Base-by-base conservation (phyloP, 208 protist species). In the Angomonas desouzai region DNA sequence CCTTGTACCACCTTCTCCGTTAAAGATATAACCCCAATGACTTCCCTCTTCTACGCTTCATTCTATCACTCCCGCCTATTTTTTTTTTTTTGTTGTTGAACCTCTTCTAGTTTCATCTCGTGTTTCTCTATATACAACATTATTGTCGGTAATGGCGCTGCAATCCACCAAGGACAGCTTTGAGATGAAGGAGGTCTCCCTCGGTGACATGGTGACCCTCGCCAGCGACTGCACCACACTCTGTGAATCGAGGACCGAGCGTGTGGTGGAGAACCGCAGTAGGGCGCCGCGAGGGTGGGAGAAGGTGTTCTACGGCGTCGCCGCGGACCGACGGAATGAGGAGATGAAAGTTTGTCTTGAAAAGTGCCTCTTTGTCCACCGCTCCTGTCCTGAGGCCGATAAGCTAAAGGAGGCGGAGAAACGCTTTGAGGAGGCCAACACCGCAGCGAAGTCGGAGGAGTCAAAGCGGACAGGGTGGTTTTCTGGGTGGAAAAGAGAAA, bases 251-350 rank as follows among this genome's bases (percentile, higher is more conserved):
- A 40, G 49, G 23, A 85, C 79, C 3, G 61, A 72, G 48, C 72
- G 79, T 48, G 57, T 81, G 3, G 55, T 85, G 1, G 71, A 76
- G 28, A 85, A 85, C 65, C 61, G 64, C 38, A 78, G 74, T 64
- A 70, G 74, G 11, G 79, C 79, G 0, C 79, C 79, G 30, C 70
- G 64, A 53, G 79, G 79, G 16, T 85, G 74, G 74, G 79, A 85
- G 29, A 51, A 23, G n/a, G 60, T 77, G 34, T 85, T 73, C 47
- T 49, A 66, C 34, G 22, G 55, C n/a, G 74, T 78, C 3, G 79
- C 79, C 16, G 58, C 77, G 33, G 58, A 74, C 25, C 58, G 79
- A 22, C 70, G 74, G 18, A 47, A 73, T 29, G 72, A 81, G 49
- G 79, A 85, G 29, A 70, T 70, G 33, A 29, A 57, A 9, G 22